Evolutionary conservation across 805 yeast species (phyloP), one percentile per base, ranked within the genome.

Genomic region (Suhomyces prunicola): DNA sequence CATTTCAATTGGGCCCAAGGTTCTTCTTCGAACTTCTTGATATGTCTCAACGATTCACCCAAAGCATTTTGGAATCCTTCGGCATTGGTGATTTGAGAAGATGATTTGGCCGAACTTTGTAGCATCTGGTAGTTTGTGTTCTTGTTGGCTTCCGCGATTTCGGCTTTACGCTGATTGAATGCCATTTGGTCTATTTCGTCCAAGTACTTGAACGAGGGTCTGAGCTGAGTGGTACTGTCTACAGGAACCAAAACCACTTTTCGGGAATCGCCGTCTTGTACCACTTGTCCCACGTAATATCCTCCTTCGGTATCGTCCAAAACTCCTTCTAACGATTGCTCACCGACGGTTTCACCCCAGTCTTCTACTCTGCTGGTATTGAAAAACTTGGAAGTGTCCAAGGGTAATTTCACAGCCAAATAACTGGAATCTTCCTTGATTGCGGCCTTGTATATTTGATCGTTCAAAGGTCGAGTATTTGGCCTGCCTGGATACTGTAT

Each of bases 161-260:
- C 78, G 46, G 75, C 74, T 63, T 58, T 70, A 52, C 64, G 69
- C 57, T 60, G 74, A 52, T 54, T 72, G 50, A 62, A 76, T 72
- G 74, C 79, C 51, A 71, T 77, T 52, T 73, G 73, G 53, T 77
- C 82, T 55, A 70, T 64, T 56, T 79, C 84, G 65, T 91, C 96
- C 44, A 91, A 83, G 64, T 92, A 89, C 57, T 79, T 81, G 71
- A 94, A 90, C 60, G 81, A 80, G 2, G 97, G 94, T 59, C 97
- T 79, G 55, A 94, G 67, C 67, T 93, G 97, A 0, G 87, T 82
- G 0, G 88, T 82, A 19, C 83, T 77, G 35, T 82, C 80, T 1
- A 92, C 75, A 1, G 93, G 88, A 1, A 82, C 69, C 55, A 93
- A 67, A 48, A 88, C 83, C 6, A 90, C 62, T 60, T 79, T 83